Evolutionary conservation across 2,329 filamentous ascomycete species (phyloP).

Genomic region (Chaetothyriales sp.): DNA sequence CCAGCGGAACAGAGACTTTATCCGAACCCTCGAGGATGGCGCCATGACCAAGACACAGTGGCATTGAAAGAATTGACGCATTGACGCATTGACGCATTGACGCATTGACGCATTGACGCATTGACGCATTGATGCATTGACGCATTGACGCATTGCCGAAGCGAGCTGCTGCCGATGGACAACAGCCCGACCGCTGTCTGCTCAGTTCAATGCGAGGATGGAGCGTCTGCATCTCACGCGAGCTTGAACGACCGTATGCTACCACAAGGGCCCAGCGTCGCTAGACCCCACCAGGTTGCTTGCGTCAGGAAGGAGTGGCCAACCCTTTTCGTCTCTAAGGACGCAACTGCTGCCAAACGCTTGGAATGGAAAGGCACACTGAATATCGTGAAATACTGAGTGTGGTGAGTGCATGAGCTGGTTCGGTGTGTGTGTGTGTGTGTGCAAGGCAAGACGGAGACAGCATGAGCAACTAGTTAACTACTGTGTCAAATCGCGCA

Average conservation of each 20-base stretch:
- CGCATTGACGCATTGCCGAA: not conserved
- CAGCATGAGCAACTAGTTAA: too few species aligned
- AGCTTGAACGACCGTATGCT: not conserved
- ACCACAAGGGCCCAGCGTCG: not conserved
- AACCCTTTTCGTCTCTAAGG: not conserved
- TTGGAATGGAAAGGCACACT: not conserved
- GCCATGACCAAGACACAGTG: constrained; percentile 67
- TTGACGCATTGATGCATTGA: too few species aligned
- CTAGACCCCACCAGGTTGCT: not conserved
- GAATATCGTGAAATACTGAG: not conserved
- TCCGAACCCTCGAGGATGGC: constrained; percentile 84
- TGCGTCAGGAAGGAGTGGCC: not conserved
- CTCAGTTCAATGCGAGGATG: too few species aligned
- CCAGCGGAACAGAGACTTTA: constrained; percentile 64
- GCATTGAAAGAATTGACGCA: constrained; percentile 34
- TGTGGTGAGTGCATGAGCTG: not conserved
- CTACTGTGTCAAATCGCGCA: too few species aligned
- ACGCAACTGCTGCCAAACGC: not conserved
- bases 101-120: too few species aligned
- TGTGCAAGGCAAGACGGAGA: not conserved
- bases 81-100: too few species aligned
- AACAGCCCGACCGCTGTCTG: not conserved
- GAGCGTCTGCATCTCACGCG: too few species aligned
- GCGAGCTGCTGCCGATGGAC: not conserved
- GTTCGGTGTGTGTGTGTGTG: too few species aligned